Base-by-base conservation (phyloP, 371 early-diverging fungal species). In the Cokeromyces recurvatus region DNA sequence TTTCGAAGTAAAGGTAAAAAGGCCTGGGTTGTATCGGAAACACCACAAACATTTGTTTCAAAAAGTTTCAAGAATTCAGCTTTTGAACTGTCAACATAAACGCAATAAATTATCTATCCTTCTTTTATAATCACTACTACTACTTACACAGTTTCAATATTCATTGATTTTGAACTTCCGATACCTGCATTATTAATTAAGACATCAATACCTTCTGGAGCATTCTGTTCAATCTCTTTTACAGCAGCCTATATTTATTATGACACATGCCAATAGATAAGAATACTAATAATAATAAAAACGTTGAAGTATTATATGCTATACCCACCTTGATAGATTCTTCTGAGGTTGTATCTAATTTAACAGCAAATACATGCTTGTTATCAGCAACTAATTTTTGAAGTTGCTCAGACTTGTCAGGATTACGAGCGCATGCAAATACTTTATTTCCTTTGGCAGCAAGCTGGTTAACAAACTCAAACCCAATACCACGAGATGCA, bases 151-250 rank as follows among this genome's bases (percentile, higher is more conserved):
- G n/a, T n/a, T n/a, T n/a, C n/a, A n/a, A n/a, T n/a, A n/a, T n/a
- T n/a, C n/a, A n/a, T n/a, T n/a, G n/a, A n/a, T n/a, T n/a, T n/a
- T n/a, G n/a, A n/a, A n/a, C n/a, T n/a, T n/a, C n/a, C n/a, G n/a
- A 66, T 55, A 2, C 70, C 69, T 11, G 66, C 70, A 51, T 65
- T 69, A 25, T 61, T 58, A 34, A 62, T 62, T 12, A 66, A 42
- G 15, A 49, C 53, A 42, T 62, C 57, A 37, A 59, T 44, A 23
- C 63, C 66, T 17, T 53, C 32, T 10, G 66, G 57, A 10, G 59
- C 49, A 14, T 42, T 20, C 20, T 48, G 17, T 2, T 36, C 37
- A 5, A 55, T 46, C 38, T 55, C 43, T 11, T 51, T 39, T 5
- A 49, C 62, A 17, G 63, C 66, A 31, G 17, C 25, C 59, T 63